phyloP scores from a whole-genome alignment of 345 rosid species.

The Populus ilicifolia region DNA sequence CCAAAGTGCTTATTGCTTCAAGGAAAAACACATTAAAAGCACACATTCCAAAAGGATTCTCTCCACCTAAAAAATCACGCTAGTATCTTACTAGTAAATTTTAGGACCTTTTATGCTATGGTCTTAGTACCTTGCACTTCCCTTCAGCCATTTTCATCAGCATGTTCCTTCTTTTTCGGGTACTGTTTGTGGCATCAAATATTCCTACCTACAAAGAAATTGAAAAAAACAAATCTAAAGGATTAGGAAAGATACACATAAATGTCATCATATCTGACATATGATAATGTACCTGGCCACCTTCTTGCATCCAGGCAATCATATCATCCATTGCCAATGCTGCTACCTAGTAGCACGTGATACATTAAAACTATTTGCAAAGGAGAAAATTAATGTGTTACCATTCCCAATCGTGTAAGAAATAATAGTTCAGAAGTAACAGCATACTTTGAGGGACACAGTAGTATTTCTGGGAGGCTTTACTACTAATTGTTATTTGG shows the following conservation, averaged over 20 bases:
- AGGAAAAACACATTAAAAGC: not conserved
- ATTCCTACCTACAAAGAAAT: slow-evolving; percentile 74
- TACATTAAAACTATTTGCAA: slow-evolving; percentile 73
- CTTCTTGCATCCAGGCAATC: slow-evolving; percentile 99
- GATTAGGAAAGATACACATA: slow-evolving; percentile 13
- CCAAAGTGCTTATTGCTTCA: not conserved
- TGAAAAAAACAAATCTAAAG: slow-evolving; percentile 23
- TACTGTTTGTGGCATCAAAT: slow-evolving; percentile 98
- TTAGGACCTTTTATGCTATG: not conserved
- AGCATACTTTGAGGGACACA: not conserved
- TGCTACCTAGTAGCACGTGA: slow-evolving; percentile 94
- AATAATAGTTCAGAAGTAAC: slow-evolving; percentile 16
- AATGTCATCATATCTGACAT: not conserved
- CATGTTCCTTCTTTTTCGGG: slow-evolving; percentile 80
- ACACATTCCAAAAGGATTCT: not conserved
- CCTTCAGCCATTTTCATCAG: slow-evolving; percentile 99
- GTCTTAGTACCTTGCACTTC: slow-evolving; percentile 78
- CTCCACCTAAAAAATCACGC: slow-evolving; percentile 12
- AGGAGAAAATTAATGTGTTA: slow-evolving; percentile 53
- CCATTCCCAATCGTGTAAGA: slow-evolving; percentile 29
- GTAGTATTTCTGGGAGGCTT: not conserved
- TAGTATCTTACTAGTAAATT: slow-evolving; percentile 3
- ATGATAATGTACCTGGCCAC: slow-evolving; percentile 80
- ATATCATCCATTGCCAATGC: slow-evolving; percentile 99
- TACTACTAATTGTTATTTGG: not conserved